Percentiles rank a stretch among this genome's conserved stretches.
phyloP scores from a whole-genome alignment of 2,329 filamentous ascomycete genomes.

The Fusarium coffeatum region DNA sequence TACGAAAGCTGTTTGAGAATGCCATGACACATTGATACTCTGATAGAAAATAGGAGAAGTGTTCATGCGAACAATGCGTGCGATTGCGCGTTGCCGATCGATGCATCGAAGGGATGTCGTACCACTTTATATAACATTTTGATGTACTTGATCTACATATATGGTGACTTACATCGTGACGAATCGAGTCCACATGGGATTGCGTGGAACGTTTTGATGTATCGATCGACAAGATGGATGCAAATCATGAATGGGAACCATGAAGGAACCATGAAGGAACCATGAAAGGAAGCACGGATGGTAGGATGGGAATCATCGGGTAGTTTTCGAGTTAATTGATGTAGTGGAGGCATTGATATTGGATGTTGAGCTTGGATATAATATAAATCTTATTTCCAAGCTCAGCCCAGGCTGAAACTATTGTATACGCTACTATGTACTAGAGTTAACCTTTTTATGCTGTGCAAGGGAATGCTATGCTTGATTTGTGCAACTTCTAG shows the following conservation, averaged over 20 bases:
- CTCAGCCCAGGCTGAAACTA: background rate
- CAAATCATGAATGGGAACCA: background rate
- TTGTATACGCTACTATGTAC: background rate
- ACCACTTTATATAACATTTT: slow-evolving; percentile 17
- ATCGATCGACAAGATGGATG: slow-evolving; percentile 4
- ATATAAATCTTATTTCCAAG: slow-evolving; percentile 1
- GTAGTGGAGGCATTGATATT: background rate
- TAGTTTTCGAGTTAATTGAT: slow-evolving; percentile 3
- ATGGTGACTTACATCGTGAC: slow-evolving; percentile 11
- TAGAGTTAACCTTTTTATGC: slow-evolving; percentile 3
- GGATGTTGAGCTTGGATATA: slow-evolving; percentile 1
- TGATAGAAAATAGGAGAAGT: slow-evolving; percentile 8
- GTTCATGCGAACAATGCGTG: slow-evolving; percentile 31
- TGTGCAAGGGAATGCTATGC: slow-evolving; percentile 4
- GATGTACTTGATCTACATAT: slow-evolving; percentile 14
- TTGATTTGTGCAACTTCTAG: slow-evolving; percentile 16
- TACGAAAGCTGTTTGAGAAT: slow-evolving; percentile 75
- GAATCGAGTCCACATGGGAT: slow-evolving; percentile 7
- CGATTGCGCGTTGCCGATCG: slow-evolving; percentile 31
- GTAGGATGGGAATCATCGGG: background rate
- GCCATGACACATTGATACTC: slow-evolving; percentile 56
- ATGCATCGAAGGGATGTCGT: slow-evolving; percentile 6
- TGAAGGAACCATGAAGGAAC: background rate
- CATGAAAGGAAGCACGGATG: background rate
- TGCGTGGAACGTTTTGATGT: slow-evolving; percentile 14